Conservation (phyloP, 257 asterid genomes). For the Solanum dulcamara region DNA sequence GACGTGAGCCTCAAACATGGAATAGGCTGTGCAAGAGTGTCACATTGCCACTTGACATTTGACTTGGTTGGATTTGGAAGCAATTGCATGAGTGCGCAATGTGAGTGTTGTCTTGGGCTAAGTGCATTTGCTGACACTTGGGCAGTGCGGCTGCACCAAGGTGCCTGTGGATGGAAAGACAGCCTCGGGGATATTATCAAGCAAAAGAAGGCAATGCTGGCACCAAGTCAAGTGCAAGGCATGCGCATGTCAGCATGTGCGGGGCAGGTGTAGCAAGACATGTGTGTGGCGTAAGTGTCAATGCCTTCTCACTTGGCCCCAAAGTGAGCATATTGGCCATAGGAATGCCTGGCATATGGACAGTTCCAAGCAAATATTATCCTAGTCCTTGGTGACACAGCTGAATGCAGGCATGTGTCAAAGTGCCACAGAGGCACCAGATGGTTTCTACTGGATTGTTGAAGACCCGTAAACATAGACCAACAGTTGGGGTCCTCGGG, state of each 20-base stretch:
- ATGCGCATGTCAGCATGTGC: background rate
- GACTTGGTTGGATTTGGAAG: background rate
- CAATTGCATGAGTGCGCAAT: background rate
- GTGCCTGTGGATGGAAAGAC: background rate
- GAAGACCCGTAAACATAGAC: background rate
- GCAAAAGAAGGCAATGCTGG: background rate
- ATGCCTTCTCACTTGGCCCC: background rate
- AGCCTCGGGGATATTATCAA: background rate
- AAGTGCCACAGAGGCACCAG: background rate
- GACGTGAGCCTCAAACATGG: background rate
- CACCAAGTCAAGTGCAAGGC: background rate
- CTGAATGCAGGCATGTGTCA: background rate
- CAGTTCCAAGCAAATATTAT: background rate
- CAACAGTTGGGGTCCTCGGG: background rate
- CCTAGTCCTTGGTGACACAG: background rate
- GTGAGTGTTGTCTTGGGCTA: background rate
- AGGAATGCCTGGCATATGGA: background rate
- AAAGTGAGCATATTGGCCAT: background rate
- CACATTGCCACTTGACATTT: background rate
- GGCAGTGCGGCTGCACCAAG: background rate
- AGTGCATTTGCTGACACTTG: background rate
- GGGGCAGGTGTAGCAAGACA: background rate
- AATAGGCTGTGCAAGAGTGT: background rate
- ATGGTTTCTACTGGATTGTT: background rate
- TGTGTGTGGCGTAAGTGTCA: background rate